Evolutionary conservation across 192 early-diverging fungal genomes (phyloP), one percentile per base, ranked within the genome.

Genomic region (Chytriomyces confervae): DNA sequence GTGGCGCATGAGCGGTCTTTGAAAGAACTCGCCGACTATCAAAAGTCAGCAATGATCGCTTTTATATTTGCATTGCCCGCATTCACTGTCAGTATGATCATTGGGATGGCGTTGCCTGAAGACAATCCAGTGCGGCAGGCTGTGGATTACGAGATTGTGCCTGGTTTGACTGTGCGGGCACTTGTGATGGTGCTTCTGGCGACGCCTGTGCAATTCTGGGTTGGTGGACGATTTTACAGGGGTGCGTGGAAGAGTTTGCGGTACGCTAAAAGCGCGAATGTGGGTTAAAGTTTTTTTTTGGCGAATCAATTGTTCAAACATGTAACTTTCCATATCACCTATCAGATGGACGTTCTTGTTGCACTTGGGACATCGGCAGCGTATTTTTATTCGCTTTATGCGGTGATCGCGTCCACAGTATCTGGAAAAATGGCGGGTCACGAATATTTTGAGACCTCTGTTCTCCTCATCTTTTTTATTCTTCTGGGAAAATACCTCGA

Each of bases 401-500:
- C 90, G 5, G 75, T 92, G 11, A 77, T 80, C 50, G 78, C 75
- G 9, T 78, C 64, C 20, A 65, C 24, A 64, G 72, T 62, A 44
- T 46, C 69, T 46, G 68, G 64, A 20, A 78, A 47, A 46, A 84
- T 74, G 45, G 71, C 60, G 45, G 72, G 69, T 8, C n/a, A 66
- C 4, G 83, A 89, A 63, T 94, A 91, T 75, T 95, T 95, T 79
- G 94, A 95, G 77, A 94, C 93, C 0, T 79, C 85, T 16, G 87
- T 93, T 13, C 88, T 93, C 49, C 76, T 95, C 68, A 90, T 95
- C 51, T 92, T 92, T 0, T 94, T 95, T 82, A 92, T 95, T 72
- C 84, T 92, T 57, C 80, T 95, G 23, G 94, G 94, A 51, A 94
- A 93, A 77, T 95, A 91, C 86, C 77, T 95, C 50, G 93, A 94